Conservation (phyloP, 257 asterid genomes). For the Solanum virginianum region DNA sequence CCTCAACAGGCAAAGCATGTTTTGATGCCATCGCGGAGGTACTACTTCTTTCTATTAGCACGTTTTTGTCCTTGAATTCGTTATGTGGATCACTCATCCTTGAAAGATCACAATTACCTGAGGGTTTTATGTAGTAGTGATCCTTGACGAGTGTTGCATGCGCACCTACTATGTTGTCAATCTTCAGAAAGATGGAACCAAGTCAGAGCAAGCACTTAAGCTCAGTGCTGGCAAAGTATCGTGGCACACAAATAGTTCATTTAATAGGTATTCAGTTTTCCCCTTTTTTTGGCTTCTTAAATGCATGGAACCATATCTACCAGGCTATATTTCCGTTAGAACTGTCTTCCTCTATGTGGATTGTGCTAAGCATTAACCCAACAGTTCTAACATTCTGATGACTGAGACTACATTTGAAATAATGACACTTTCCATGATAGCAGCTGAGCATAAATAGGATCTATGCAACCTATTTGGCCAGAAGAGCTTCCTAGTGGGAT, state of each 20-base stretch:
- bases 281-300: background rate
- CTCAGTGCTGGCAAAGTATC: background rate
- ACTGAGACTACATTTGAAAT: background rate
- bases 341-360: background rate
- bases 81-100: constrained; percentile 82
- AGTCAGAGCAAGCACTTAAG: background rate
- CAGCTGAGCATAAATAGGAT: background rate
- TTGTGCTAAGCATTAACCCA: background rate
- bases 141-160: constrained; percentile 58
- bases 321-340: background rate
- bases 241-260: background rate
- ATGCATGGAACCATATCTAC: background rate
- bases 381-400: background rate
- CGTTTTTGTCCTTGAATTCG: constrained; percentile 81
- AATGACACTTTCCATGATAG: background rate
- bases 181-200: constrained; percentile 14
- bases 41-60: constrained; percentile 59
- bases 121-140: constrained; percentile 68
- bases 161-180: constrained; percentile 64
- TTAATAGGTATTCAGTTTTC: background rate
- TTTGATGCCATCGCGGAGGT: constrained; percentile 66
- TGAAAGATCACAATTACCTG: constrained; percentile 90
- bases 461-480: background rate
- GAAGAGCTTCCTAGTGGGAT: background rate
- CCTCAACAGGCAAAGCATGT: constrained; percentile 37